phyloP scores from a whole-genome alignment of 768 basidiomycete species.

The Fomitopsis serialis region DNA sequence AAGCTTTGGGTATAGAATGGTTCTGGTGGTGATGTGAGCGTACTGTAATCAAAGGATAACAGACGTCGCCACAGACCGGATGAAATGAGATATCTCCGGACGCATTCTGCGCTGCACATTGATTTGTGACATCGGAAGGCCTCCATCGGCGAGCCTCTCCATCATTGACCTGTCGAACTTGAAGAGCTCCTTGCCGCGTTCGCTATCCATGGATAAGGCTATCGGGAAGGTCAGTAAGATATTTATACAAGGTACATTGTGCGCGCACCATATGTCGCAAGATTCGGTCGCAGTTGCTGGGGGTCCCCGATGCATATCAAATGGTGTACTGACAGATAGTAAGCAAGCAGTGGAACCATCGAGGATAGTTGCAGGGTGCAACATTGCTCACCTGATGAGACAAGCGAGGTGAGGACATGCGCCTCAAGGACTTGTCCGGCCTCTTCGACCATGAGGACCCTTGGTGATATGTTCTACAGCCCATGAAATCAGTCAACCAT shows the following conservation, averaged over 20 bases:
- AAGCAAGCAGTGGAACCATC: background rate
- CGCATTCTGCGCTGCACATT: constrained; percentile 75
- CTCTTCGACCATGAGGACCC: constrained; percentile 69
- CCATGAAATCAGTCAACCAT: background rate
- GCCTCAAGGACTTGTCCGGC: constrained; percentile 82
- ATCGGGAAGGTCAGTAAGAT: too few species aligned
- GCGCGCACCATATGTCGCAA: constrained; percentile 27
- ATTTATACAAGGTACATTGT: too few species aligned
- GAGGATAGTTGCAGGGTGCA: background rate
- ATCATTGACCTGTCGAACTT: constrained; percentile 64
- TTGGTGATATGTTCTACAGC: constrained; percentile 49
- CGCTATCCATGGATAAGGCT: constrained; percentile 69
- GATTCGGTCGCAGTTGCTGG: constrained; percentile 62
- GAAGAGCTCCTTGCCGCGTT: constrained; percentile 47
- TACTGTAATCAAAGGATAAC: background rate
- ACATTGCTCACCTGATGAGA: constrained; percentile 29
- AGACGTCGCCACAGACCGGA: constrained; percentile 35
- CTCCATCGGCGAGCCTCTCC: constrained; percentile 58
- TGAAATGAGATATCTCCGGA: constrained; percentile 57
- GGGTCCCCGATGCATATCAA: constrained; percentile 82
- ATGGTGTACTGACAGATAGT: constrained; percentile 46
- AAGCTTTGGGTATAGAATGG: constrained; percentile 56
- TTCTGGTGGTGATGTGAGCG: constrained; percentile 26
- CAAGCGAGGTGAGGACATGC: constrained; percentile 61
- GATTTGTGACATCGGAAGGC: constrained; percentile 63